Evolutionary conservation across 225 moss, liverwort and hornwort genomes (phyloP).

Genomic region (Marchantia paleacea): DNA sequence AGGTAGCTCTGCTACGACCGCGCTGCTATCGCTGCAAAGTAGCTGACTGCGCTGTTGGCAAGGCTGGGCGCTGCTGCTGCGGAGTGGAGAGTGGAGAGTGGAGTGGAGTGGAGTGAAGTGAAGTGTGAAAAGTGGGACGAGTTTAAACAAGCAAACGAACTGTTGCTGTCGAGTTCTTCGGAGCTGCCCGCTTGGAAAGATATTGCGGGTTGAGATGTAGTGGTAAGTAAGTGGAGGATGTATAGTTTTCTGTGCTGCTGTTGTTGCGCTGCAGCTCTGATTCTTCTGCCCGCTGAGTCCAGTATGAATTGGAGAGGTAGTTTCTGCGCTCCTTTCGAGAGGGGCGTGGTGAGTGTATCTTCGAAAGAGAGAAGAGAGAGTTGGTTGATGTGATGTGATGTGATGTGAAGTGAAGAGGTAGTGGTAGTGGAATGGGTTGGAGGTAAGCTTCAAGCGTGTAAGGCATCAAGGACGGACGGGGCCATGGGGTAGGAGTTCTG

Average conservation of each 20-base stretch:
- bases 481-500: not conserved
- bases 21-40: not conserved
- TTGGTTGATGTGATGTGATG: not conserved
- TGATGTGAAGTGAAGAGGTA: not conserved
- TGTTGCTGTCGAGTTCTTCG: not conserved
- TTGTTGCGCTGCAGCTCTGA: not conserved
- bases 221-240: not conserved
- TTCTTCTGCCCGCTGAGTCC: not conserved
- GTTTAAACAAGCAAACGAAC: not conserved
- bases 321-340: not conserved
- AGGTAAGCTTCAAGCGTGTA: not conserved
- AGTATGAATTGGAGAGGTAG: not conserved
- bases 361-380: not conserved
- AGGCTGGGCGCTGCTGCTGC: not conserved
- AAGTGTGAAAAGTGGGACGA: too few relatives aligned
- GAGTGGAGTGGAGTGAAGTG: not conserved
- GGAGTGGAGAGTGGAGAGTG: not conserved
- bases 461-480: not conserved
- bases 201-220: not conserved
- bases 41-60: not conserved
- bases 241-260: not conserved
- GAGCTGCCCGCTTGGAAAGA: not conserved
- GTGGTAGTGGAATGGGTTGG: not conserved
- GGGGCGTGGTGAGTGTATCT: not conserved
- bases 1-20: not conserved